A percentile compares a stretch with the other conserved stretches of the same genome.
phyloP scores from a whole-genome alignment of 352 stramenopile species.

The Globisporangium echinulatum region DNA sequence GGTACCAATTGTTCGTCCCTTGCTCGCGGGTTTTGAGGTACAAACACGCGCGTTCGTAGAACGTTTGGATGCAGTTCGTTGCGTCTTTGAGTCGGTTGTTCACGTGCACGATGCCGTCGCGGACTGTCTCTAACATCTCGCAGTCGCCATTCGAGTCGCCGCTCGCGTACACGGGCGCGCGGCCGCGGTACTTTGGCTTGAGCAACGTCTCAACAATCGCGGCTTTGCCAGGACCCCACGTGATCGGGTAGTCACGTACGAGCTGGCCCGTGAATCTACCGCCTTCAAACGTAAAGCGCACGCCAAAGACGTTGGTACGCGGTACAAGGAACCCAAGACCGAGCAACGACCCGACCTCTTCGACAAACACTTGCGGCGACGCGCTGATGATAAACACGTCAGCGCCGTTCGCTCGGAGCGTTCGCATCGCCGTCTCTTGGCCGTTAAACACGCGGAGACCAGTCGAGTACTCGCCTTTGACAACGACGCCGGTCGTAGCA shows the following conservation, averaged over 20 bases:
- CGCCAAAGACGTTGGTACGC: slow-evolving; percentile 40
- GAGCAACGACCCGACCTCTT: slow-evolving; percentile 31
- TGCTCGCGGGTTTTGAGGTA: slow-evolving; percentile 36
- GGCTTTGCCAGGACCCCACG: slow-evolving; percentile 54
- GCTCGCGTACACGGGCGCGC: slow-evolving; percentile 41
- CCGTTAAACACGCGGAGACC: slow-evolving; percentile 55
- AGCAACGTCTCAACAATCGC: slow-evolving; percentile 40
- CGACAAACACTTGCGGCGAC: slow-evolving; percentile 48
- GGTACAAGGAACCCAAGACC: slow-evolving; percentile 51
- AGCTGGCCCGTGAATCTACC: slow-evolving; percentile 37
- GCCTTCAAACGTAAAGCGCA: slow-evolving; percentile 38
- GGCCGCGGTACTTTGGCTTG: slow-evolving; percentile 34
- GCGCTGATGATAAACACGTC: slow-evolving; percentile 63
- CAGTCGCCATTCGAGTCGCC: slow-evolving; percentile 57
- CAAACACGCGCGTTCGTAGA: slow-evolving; percentile 54
- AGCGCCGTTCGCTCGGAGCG: slow-evolving; percentile 26
- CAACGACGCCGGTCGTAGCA: slow-evolving; percentile 26
- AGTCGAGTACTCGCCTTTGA: slow-evolving; percentile 40
- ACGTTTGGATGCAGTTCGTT: slow-evolving; percentile 45
- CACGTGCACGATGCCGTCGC: slow-evolving; percentile 50
- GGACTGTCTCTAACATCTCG: slow-evolving; percentile 50
- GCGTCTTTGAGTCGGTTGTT: slow-evolving; percentile 57
- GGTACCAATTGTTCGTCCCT: slow-evolving; percentile 38
- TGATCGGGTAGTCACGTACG: slow-evolving; percentile 51
- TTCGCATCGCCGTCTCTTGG: slow-evolving; percentile 52